Evolutionary conservation across 805 yeast genomes (phyloP).

Genomic region (Saturnispora quitensis): DNA sequence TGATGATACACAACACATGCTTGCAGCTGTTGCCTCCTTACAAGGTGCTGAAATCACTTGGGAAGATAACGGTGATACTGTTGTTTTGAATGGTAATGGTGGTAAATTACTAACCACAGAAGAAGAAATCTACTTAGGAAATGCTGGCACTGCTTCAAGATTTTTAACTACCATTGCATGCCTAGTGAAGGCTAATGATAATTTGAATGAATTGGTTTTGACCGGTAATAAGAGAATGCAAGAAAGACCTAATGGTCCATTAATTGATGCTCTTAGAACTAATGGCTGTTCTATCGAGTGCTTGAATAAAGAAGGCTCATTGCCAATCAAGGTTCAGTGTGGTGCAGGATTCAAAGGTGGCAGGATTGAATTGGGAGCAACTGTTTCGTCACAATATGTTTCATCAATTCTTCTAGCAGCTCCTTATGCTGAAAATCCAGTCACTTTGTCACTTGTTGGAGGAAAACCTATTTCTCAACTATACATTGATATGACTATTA

Average conservation of each 20-base stretch:
- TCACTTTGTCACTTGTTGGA: slow-evolving; percentile 80
- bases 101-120: slow-evolving; percentile 60
- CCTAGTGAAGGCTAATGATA: slow-evolving; percentile 47
- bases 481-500: slow-evolving; percentile 94
- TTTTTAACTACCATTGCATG: slow-evolving; percentile 89
- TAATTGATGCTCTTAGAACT: slow-evolving; percentile 77
- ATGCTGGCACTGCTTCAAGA: slow-evolving; percentile 97
- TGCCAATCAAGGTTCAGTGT: slow-evolving; percentile 69
- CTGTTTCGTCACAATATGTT: slow-evolving; percentile 95
- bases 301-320: slow-evolving; percentile 65
- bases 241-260: slow-evolving; percentile 93
- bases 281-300: slow-evolving; percentile 76
- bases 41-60: slow-evolving; percentile 75
- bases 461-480: slow-evolving; percentile 95
- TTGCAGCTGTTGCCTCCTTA: slow-evolving; percentile 70
- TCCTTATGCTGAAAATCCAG: slow-evolving; percentile 86
- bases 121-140: slow-evolving; percentile 77
- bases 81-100: slow-evolving; percentile 76
- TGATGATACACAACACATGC: slow-evolving; percentile 93
- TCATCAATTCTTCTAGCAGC: slow-evolving; percentile 96
- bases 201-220: slow-evolving; percentile 42
- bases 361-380: slow-evolving; percentile 85
- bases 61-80: slow-evolving; percentile 87
- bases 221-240: slow-evolving; percentile 98
- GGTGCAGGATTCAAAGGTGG: slow-evolving; percentile 80